Conservation (phyloP, 352 stramenopile species). For the Phytophthora aleatoria region DNA sequence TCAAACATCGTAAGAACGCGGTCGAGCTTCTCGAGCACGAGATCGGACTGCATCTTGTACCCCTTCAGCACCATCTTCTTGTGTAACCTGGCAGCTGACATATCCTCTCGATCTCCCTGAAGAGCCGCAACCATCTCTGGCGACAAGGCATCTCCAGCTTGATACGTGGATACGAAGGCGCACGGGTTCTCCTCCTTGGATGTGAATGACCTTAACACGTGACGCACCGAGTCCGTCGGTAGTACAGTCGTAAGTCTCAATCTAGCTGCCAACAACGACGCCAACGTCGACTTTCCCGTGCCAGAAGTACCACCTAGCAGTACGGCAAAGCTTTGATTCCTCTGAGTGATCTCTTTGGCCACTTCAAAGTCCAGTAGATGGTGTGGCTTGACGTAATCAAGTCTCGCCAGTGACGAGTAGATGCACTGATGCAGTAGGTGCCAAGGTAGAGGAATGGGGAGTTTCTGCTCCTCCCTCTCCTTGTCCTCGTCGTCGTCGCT, state of each 20-base stretch:
- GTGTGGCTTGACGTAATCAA: constrained; percentile 88
- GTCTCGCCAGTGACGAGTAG: constrained; percentile 72
- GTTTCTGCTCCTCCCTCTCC: neutral
- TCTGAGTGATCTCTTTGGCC: constrained; percentile 87
- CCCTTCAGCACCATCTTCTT: constrained; percentile 84
- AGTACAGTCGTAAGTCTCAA: constrained; percentile 85
- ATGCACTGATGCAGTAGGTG: constrained; percentile 83
- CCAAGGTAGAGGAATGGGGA: constrained; percentile 52
- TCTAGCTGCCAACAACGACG: constrained; percentile 72
- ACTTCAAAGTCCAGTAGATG: constrained; percentile 86
- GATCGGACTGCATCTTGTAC: constrained; percentile 83
- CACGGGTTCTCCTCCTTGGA: constrained; percentile 82
- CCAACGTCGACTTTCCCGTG: constrained; percentile 88
- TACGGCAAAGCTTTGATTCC: constrained; percentile 85
- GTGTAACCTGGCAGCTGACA: constrained; percentile 76
- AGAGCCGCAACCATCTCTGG: constrained; percentile 56
- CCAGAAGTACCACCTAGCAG: constrained; percentile 87
- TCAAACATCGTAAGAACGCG: constrained; percentile 88
- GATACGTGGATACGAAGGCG: constrained; percentile 88
- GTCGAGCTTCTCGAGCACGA: constrained; percentile 87
- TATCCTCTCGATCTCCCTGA: constrained; percentile 43
- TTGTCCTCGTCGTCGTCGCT: constrained; percentile 21
- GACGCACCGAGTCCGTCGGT: constrained; percentile 85
- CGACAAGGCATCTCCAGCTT: constrained; percentile 79
- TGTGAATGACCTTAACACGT: constrained; percentile 82